Evolutionary conservation across 2,329 filamentous ascomycete species (phyloP), one percentile per base, ranked within the genome.

Genomic region (Neurospora crassa): DNA sequence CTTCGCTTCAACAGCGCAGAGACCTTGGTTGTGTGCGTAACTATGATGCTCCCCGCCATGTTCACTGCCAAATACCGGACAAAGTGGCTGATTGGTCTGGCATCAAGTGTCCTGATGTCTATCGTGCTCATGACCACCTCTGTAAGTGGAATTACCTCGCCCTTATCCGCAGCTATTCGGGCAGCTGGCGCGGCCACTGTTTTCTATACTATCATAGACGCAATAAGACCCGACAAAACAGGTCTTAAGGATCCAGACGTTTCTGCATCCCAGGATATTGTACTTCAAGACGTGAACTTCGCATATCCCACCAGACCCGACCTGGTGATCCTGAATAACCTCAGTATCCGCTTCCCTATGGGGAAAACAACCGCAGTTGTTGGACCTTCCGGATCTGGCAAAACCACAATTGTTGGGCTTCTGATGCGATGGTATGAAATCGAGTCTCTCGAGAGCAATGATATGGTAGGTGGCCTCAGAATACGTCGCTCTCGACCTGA

Each of bases 341-440:
- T 88, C 69, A 86, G 82, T 72, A 80, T 87, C 67, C 82, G 81
- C 42, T 85, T 87, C 73, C 82, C 81, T 14, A 91, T 90, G 0
- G 92, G 93, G 0, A 91, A 92, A 70, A 90, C 91, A 69, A 92
- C 92, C 0, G 93, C 92, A 0, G 85, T 97, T 24, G 91, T 94
- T 12, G 93, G 93, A 2, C 88, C 93, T 11, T 96, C 93, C 0
- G 90, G 92, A 0, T 93, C 91, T 5, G 93, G 93, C 3, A 97
- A 97, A 80, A 93, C 90, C 69, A 96, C 93, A 0, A 88, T 93
- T 40, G 88, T 92, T 0, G 89, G 88, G 0, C 80, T 93, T 1
- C 80, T 93, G 3, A 88, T 92, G 77, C 82, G 91, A 68, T 93
- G 90, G 89, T 94, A 94, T 77, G 87, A 88, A 18, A 82, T 90